Base-by-base conservation (phyloP, 2,329 filamentous ascomycete genomes). In the Colletotrichum salicis region DNA sequence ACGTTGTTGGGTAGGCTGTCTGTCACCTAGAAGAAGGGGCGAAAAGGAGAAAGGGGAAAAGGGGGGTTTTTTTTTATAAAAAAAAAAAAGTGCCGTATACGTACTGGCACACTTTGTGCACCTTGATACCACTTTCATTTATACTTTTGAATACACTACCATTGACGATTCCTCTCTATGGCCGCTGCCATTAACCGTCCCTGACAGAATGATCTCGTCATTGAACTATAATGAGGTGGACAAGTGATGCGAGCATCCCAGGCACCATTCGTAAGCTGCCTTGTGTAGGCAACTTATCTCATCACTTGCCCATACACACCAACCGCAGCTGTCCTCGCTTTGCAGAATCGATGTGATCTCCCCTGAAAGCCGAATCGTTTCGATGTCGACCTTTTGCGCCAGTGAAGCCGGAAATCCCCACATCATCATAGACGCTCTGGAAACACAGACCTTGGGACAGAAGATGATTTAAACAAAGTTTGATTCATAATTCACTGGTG, bases 51-150 rank as follows among this genome's bases (percentile, higher is more conserved):
- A 5, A 6, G 15, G 41, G 7, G 41, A 1, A 48, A 22, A 48
- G 41, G 41, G 41, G 19, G 41, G 19, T 48, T 48, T n/a, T 10
- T 48, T n/a, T n/a, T n/a, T n/a, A n/a, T n/a, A n/a, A n/a, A n/a
- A n/a, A n/a, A 19, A 8, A 22, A 48, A 48, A 48, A 48, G 19
- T 48, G 41, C 19, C 41, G 10, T 48, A 22, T 19, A 48, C 19
- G 19, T 48, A n/a, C 15, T 24, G 51, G 22, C 45, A 51, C 27
- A 22, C 22, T 12, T 57, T 31, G 19, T 22, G 55, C 51, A 54
- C 51, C 41, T 54, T 41, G 67, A 71, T 71, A 67, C 68, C 68
- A 71, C 68, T 54, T 62, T 67, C 68, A 24, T 58, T 70, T 58
- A 61, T 29, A 24, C 31, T 27, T 52, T 19, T 19, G n/a, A 48